Evolutionary conservation across 371 early-diverging fungal genomes (phyloP).

Genomic region (Quaeritorhiza haematococci): DNA sequence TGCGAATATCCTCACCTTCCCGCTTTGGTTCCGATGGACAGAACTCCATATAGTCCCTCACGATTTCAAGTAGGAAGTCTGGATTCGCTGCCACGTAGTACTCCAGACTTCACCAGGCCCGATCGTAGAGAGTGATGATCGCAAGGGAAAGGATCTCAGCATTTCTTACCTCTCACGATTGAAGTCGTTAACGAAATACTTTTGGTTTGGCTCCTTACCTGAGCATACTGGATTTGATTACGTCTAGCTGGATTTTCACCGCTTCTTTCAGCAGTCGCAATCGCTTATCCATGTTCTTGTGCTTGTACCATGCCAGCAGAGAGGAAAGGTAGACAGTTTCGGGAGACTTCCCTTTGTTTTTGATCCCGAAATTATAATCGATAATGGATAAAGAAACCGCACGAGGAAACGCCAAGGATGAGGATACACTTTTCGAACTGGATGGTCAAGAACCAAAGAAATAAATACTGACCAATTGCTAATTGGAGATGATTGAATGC

Average conservation of each 20-base stretch:
- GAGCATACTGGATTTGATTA: conserved; percentile 1
- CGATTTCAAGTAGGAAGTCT: conserved; percentile 35
- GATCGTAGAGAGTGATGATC: background rate
- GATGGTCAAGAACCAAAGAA: too few relatives aligned
- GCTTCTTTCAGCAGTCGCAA: conserved; percentile 28
- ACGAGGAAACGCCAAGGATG: conserved; percentile 6
- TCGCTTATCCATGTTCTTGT: conserved; percentile 19
- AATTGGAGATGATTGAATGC: conserved; percentile 36
- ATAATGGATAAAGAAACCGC: background rate
- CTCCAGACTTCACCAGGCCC: conserved; percentile 8
- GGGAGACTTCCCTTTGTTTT: conserved; percentile 17
- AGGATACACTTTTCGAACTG: too few relatives aligned
- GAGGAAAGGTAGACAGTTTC: conserved; percentile 30
- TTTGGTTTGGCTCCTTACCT: too few relatives aligned
- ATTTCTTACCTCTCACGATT: too few relatives aligned
- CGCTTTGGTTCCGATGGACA: conserved; percentile 24
- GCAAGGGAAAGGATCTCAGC: background rate
- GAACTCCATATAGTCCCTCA: conserved; percentile 25
- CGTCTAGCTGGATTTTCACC: conserved; percentile 17
- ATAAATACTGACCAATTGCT: too few relatives aligned
- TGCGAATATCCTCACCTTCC: too few relatives aligned
- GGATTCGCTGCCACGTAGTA: conserved; percentile 34
- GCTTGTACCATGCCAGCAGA: conserved; percentile 28
- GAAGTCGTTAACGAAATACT: too few relatives aligned
- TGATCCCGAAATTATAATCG: background rate